Percentiles rank a stretch among this genome's conserved stretches.
These are phyloP conservation scores for Mercurialis annua DNA, from an alignment of 345 rosid species.

Conservation along the genomic window DNA sequence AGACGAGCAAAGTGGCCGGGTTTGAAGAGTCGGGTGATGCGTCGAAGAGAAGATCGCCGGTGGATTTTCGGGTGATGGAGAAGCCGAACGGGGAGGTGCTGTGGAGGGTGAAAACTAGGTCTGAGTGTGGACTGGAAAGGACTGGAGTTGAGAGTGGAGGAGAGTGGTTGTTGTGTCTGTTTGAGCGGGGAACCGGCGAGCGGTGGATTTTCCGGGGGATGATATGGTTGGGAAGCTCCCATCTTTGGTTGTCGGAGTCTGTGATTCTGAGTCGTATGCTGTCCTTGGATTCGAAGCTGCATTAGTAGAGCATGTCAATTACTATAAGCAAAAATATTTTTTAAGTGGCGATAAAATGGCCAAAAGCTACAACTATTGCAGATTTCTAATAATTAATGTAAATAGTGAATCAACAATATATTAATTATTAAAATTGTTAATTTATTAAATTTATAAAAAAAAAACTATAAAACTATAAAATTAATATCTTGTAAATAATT, in stretches of 20 bases:
- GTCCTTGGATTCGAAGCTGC: slow-evolving; percentile 22
- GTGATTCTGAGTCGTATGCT: slow-evolving; percentile 17
- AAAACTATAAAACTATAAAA: no score
- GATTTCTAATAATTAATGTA: no score
- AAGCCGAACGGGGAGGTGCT: slow-evolving; percentile 60
- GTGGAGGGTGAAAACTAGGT: slow-evolving; percentile 53
- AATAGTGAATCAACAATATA: no score
- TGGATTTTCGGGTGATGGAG: slow-evolving; percentile 52
- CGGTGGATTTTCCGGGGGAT: slow-evolving; percentile 33
- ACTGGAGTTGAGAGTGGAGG: neutral
- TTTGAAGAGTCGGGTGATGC: slow-evolving; percentile 33
- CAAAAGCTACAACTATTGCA: no score
- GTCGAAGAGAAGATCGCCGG: slow-evolving; percentile 63
- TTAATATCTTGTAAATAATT: no score
- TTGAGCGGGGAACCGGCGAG: neutral
- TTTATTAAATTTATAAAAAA: no score
- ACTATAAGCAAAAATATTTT: no score
- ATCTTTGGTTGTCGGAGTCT: slow-evolving; percentile 14
- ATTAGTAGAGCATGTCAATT: neutral
- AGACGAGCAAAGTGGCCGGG: slow-evolving; percentile 38
- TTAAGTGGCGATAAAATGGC: no score
- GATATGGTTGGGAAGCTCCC: slow-evolving; percentile 31
- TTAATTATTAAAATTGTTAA: no score
- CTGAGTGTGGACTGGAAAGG: slow-evolving; percentile 36
- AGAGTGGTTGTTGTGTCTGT: no score